phyloP scores from a whole-genome alignment of 371 early-diverging fungal species.

The Mortierella sp. region DNA sequence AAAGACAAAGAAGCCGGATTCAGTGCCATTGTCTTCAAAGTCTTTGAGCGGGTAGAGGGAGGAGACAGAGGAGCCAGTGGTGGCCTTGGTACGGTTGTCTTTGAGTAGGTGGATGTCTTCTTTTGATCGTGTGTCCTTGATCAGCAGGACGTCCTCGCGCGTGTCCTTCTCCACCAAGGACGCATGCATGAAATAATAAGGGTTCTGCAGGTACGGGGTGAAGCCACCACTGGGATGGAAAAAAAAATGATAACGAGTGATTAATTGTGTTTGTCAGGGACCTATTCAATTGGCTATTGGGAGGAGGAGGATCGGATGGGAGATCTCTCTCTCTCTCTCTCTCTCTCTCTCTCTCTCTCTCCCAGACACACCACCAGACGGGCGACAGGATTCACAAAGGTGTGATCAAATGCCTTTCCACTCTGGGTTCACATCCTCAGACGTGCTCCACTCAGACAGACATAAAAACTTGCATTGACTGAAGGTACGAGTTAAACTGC shows the following conservation, averaged over 20 bases:
- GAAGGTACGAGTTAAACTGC: too few species aligned
- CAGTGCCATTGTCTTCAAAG: conserved; percentile 69
- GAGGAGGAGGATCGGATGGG: too few species aligned
- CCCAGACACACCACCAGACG: too few species aligned
- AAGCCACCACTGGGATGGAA: conserved; percentile 9
- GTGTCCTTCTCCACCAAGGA: conserved; percentile 51
- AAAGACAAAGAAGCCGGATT: conserved; percentile 97
- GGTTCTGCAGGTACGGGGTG: conserved; percentile 80
- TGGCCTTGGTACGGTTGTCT: conserved; percentile 52
- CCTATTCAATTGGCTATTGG: too few species aligned
- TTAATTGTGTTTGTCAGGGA: not conserved
- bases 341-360: too few species aligned
- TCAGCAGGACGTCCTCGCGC: conserved; percentile 33
- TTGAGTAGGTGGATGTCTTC: conserved; percentile 46
- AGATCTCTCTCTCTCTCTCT: too few species aligned
- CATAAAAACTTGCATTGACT: too few species aligned
- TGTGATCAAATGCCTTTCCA: too few species aligned
- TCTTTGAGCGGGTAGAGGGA: conserved; percentile 91
- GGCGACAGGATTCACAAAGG: too few species aligned
- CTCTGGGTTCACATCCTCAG: too few species aligned
- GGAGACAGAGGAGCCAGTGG: conserved; percentile 88
- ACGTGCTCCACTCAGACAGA: too few species aligned
- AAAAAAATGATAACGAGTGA: conserved; percentile 1
- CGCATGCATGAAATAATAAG: conserved; percentile 86
- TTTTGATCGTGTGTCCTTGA: conserved; percentile 46